Evolutionary conservation across 371 early-diverging fungal genomes (phyloP).

Genomic region (Capniomyces stellatus): DNA sequence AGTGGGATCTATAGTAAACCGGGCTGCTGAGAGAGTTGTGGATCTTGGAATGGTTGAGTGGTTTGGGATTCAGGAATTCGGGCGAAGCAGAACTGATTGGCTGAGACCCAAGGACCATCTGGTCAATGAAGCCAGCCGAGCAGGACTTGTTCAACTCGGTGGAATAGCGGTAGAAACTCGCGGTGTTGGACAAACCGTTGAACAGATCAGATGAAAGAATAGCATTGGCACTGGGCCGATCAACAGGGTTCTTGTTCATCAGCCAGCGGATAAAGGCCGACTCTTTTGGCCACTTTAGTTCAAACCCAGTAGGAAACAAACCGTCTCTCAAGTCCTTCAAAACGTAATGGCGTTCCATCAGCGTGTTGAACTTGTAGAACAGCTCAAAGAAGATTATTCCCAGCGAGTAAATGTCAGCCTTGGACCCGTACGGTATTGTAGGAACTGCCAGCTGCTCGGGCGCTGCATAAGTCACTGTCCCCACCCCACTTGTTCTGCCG

Average conservation of each 20-base stretch:
- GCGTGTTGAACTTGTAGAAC: constrained; percentile 48
- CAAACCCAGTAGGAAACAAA: constrained; percentile 52
- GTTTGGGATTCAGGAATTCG: too few relatives aligned
- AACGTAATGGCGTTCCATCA: constrained; percentile 57
- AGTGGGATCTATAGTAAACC: too few relatives aligned
- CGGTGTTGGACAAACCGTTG: neutral
- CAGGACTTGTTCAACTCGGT: too few relatives aligned
- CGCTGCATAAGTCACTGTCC: constrained; percentile 77
- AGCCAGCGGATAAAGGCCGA: constrained; percentile 56
- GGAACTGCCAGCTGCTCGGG: constrained; percentile 76
- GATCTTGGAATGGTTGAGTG: too few relatives aligned
- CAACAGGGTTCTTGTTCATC: constrained; percentile 48
- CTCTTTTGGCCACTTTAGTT: constrained; percentile 57
- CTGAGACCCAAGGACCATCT: too few relatives aligned
- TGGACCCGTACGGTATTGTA: constrained; percentile 47
- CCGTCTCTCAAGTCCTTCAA: constrained; percentile 40
- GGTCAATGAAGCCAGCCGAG: too few relatives aligned
- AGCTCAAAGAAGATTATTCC: constrained; percentile 63
- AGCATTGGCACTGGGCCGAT: constrained; percentile 54
- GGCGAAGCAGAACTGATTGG: too few relatives aligned
- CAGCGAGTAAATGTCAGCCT: constrained; percentile 63
- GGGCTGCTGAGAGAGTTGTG: too few relatives aligned
- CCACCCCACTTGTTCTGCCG: constrained; percentile 35
- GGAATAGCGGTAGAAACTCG: too few relatives aligned
- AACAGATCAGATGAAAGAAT: constrained; percentile 22